These are phyloP conservation scores for Spergularia bocconei DNA, from an alignment of 148 eudicot genomes.

Conservation along the genomic window DNA sequence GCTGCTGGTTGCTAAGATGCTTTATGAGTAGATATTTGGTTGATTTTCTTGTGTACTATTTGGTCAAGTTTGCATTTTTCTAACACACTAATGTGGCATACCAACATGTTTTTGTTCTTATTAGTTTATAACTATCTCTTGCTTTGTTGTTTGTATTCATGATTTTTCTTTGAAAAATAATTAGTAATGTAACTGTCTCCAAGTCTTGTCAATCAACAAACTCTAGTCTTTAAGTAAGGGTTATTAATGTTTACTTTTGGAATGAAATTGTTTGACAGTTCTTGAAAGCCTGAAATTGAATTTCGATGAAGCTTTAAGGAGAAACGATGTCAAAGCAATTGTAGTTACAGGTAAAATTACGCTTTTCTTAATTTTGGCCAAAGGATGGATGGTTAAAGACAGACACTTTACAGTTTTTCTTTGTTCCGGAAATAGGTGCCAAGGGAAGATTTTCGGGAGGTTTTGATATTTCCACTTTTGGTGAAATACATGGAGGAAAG, in stretches of 20 bases:
- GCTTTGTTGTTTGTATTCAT: no score
- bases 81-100: not conserved
- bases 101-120: not conserved
- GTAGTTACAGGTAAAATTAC: conserved; percentile 72
- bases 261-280: conserved; percentile 39
- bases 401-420: conserved; percentile 7
- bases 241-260: not conserved
- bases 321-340: conserved; percentile 93
- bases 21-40: not conserved
- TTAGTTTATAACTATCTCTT: not conserved
- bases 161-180: no score
- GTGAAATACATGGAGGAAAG: conserved; percentile 56
- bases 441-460: conserved; percentile 95
- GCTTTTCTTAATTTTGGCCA: not conserved
- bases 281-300: conserved; percentile 66
- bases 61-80: no score
- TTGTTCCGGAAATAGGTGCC: conserved; percentile 52
- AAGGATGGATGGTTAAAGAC: not conserved
- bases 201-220: not conserved
- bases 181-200: not conserved
- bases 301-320: conserved; percentile 62
- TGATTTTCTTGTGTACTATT: not conserved
- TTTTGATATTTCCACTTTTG: conserved; percentile 85
- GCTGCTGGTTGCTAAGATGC: no score
- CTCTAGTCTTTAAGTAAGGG: not conserved